Base-by-base conservation (phyloP, 2,329 filamentous ascomycete genomes). In the Pezicula carpinea region DNA sequence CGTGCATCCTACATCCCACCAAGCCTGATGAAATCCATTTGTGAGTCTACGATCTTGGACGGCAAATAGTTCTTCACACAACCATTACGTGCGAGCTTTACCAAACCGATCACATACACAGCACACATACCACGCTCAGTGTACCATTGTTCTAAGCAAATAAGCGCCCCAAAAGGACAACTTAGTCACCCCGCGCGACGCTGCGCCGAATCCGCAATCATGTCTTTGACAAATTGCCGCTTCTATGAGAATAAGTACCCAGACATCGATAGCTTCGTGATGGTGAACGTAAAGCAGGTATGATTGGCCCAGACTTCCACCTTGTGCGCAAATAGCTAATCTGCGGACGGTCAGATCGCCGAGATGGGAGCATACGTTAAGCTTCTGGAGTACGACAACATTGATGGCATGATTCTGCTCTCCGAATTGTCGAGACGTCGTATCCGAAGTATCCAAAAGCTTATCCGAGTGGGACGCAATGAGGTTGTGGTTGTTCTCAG, bases 311-410 rank as follows among this genome's bases (percentile, higher is more conserved):
- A 29, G 26, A 29, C 13, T 29, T 3, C 10, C 10, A 29, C 11
- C 13, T 40, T 21, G 17, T 22, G 38, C 38, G 22, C 7, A 40
- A 6, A 7, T 40, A 15, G 19, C 22, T 23, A 22, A 40, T 23
- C 38, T 22, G 39, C 21, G 32, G 39, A 22, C 17, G 46, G 21
- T 21, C 34, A 93, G 87, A 99, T 99, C 67, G 93, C 93, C 69
- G 95, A 99, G 73, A 99, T 99, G 95, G 93, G 93, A 70, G 93
- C 95, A 63, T 99, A 99, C 70, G 95, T 99, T 66, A 99, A 99
- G 76, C 85, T 99, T 47, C 85, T 99, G 61, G 93, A 99, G 75
- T 99, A 99, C 74, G 93, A 99, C 73, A 96, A 97, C 75, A 99
- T 99, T 64, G 95, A 99, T 68, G 93, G 93, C 82, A 99, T 99